Evolutionary conservation across 139 green algal species (phyloP), one percentile per base, ranked within the genome.

Genomic region (Volvox africanus): DNA sequence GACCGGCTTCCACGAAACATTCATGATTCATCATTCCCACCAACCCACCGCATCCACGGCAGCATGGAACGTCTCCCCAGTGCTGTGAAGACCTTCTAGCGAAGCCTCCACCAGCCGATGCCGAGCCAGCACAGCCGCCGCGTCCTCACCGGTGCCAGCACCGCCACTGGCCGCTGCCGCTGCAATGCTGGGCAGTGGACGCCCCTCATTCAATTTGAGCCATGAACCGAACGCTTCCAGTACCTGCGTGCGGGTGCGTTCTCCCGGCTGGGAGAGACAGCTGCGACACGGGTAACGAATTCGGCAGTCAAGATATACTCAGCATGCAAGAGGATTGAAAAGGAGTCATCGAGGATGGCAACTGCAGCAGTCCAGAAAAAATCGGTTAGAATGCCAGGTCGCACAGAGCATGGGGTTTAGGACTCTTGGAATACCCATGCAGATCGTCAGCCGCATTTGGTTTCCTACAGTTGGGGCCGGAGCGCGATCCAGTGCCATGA

Each of bases 141-240:
- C 75, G 30, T 90, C 86, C 73, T 84, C 86, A 61, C 55, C 86
- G 35, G 13, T 24, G 50, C 18, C 71, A 16, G 30, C 84, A 55
- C 35, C 26, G 61, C 80, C 80, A 30, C 18, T 35, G 88, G 71
- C 33, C 88, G 90, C 67, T 50, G 85, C 69, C 71, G 84, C 67
- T 6, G 84, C 62, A 75, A 86, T 62, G 22, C 55, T 44, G 24
- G 77, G 80, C 77, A 94, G 77, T 37, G 71, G 86, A 0, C 73
- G 28, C 19, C 90, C 95, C 26, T 92, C 91, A 14, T 86, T 94
- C 37, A 99, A 93, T 68, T 92, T 93, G 36, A 99, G 91, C 97
- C 97, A 99, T 5, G 95, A 89, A 16, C 92, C 93, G 75, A 99
- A 98, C 26, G 96, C 96, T 86, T 97, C 93, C 67, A 99, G 92